Base-by-base conservation (phyloP, 495 filamentous ascomycete genomes). In the Pyronema omphalodes region DNA sequence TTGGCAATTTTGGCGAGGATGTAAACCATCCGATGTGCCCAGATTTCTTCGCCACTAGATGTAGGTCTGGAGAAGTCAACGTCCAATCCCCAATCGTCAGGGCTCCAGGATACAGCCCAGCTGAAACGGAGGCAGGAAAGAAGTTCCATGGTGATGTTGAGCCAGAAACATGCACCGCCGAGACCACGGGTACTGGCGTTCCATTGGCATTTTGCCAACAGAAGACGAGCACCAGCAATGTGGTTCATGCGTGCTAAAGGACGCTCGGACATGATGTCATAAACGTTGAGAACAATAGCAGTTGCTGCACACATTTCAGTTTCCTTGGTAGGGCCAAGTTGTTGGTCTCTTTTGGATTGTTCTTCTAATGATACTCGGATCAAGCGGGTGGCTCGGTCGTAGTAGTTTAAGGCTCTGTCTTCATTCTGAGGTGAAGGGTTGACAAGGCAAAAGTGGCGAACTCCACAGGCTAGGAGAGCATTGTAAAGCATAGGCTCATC, bases 201-300 rank as follows among this genome's bases (percentile, higher is more conserved):
- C 91, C 91, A 98, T 11, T 78, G 76, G 62, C 88, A 94, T 64
- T 95, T 86, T 58, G 84, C 84, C 63, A 98, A 87, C 48, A 96
- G 71, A 3, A 88, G 86, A 46, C 87, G 76, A 12, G 88, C 84
- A 2, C 86, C 86, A 7, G 84, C 80, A 58, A 93, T 88, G 63
- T 94, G 88, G 58, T 84, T 84, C 77, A 87, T 87, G 11, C 82
- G 74, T 58, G 86, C 78, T 19, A 79, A 72, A 9, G 82, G 77
- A 51, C 76, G 73, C 53, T 88, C 79, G 50, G 75, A 84, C 85
- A 98, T 94, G 58, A 84, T 80, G 62, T 95, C 86, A 66, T 93
- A 94, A 9, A 93, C 81, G 63, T 93, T 88, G 23, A 98, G 74
- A 15, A 91, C 82, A 29, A 93, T 78, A 3, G 91, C 88, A 0